phyloP scores from a whole-genome alignment of 1,284 basidiomycete species.

The Cutaneotrichosporon sp. region DNA sequence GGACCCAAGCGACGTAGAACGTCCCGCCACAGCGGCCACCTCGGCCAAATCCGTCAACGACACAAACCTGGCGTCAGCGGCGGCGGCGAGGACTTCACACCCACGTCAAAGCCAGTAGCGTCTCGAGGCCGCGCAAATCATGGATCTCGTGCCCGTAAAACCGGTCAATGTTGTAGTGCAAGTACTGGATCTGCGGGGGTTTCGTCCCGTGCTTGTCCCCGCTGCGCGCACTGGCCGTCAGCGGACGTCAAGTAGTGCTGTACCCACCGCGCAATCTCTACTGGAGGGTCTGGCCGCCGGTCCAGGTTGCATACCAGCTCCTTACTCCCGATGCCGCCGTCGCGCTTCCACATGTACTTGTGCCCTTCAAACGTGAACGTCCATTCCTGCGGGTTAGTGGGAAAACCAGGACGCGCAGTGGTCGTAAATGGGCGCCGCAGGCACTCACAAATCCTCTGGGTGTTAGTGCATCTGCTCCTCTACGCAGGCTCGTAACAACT shows the following conservation, averaged over 20 bases:
- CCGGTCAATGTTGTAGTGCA: constrained; percentile 47
- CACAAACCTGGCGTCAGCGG: neutral
- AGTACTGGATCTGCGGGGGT: constrained; percentile 38
- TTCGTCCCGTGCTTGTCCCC: constrained; percentile 21
- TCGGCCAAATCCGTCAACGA: neutral
- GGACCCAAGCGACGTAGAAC: no score
- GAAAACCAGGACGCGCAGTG: no score
- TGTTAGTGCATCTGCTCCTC: neutral
- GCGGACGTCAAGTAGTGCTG: neutral
- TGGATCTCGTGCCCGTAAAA: constrained; percentile 39
- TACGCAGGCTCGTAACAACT: constrained; percentile 18
- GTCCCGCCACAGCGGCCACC: neutral
- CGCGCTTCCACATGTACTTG: constrained; percentile 43
- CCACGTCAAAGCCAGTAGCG: constrained; percentile 26
- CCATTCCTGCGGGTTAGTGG: constrained; percentile 34
- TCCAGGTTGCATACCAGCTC: constrained; percentile 45
- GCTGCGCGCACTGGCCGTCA: constrained; percentile 28
- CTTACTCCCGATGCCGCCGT: constrained; percentile 27
- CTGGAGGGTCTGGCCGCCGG: constrained; percentile 42
- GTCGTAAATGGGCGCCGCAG: no score
- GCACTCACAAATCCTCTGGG: constrained; percentile 9
- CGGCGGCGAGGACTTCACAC: neutral
- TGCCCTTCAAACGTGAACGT: constrained; percentile 43
- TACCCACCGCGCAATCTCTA: constrained; percentile 28
- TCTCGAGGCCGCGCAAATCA: constrained; percentile 44